Evolutionary conservation across 2,329 filamentous ascomycete species (phyloP).

Genomic region (Ophiocordyceps camponoti-floridani): DNA sequence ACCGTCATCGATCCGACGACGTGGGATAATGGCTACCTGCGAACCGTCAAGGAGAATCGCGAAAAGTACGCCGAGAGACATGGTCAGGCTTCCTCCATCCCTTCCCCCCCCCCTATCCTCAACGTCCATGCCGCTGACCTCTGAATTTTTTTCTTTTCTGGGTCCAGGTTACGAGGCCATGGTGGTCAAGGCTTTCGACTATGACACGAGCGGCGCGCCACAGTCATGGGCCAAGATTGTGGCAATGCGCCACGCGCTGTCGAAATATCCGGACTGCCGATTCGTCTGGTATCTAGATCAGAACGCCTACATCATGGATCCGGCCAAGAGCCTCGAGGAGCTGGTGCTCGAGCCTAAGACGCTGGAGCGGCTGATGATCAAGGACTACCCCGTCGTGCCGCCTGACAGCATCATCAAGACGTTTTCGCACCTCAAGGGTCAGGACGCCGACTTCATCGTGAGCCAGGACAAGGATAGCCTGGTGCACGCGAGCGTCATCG

Average conservation of each 20-base stretch:
- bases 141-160: too few relatives aligned
- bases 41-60: slow-evolving; percentile 65
- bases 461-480: slow-evolving; percentile 74
- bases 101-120: background rate
- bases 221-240: slow-evolving; percentile 62
- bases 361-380: slow-evolving; percentile 67
- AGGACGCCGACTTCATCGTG: slow-evolving; percentile 65
- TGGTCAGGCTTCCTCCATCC: slow-evolving; percentile 34
- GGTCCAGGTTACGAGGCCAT: slow-evolving; percentile 65
- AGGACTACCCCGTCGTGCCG: slow-evolving; percentile 72
- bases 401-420: slow-evolving; percentile 96
- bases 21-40: slow-evolving; percentile 48
- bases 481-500: slow-evolving; percentile 56
- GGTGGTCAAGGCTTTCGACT: slow-evolving; percentile 60
- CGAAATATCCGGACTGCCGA: slow-evolving; percentile 54
- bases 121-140: background rate
- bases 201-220: slow-evolving; percentile 45
- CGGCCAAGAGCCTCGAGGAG: slow-evolving; percentile 46
- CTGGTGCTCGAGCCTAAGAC: slow-evolving; percentile 49
- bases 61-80: slow-evolving; percentile 71
- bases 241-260: slow-evolving; percentile 76
- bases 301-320: slow-evolving; percentile 79
- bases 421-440: slow-evolving; percentile 60
- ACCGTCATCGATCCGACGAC: slow-evolving; percentile 59
- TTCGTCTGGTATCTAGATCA: slow-evolving; percentile 82